Percentiles rank a stretch among this genome's conserved stretches.
phyloP scores from a whole-genome alignment of 257 asterid genomes.

The Nicotiana attenuata region DNA sequence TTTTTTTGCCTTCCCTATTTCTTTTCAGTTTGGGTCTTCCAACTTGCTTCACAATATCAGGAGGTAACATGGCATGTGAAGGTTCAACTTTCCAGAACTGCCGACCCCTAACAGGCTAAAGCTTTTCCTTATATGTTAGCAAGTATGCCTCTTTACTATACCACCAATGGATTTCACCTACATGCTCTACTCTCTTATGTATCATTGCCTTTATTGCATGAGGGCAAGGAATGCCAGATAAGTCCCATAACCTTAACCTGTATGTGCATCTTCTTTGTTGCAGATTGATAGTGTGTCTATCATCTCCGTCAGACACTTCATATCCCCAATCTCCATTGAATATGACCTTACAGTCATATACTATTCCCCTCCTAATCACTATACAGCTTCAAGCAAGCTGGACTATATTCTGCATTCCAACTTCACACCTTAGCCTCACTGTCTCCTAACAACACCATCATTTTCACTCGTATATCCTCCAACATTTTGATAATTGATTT shows the following conservation, averaged over 20 bases:
- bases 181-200: not conserved
- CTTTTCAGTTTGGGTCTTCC: not conserved
- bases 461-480: not conserved
- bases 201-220: not conserved
- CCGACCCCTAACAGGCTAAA: not conserved
- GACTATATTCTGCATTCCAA: not conserved
- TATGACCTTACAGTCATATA: not conserved
- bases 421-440: not conserved
- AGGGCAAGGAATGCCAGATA: not conserved
- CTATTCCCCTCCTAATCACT: not conserved
- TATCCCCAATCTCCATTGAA: not conserved
- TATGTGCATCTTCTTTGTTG: not conserved
- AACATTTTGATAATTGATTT: too few species aligned
- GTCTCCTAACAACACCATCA: not conserved
- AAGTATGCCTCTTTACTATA: not conserved
- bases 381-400: not conserved
- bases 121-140: not conserved
- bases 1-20: not conserved
- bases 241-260: not conserved
- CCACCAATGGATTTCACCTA: not conserved
- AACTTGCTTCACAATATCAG: not conserved
- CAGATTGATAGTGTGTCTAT: not conserved
- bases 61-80: not conserved
- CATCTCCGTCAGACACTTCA: not conserved
- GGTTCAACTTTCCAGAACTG: not conserved